These are phyloP conservation scores for Bassia scoparia DNA, from an alignment of 148 eudicot genomes.

Conservation along the genomic window DNA sequence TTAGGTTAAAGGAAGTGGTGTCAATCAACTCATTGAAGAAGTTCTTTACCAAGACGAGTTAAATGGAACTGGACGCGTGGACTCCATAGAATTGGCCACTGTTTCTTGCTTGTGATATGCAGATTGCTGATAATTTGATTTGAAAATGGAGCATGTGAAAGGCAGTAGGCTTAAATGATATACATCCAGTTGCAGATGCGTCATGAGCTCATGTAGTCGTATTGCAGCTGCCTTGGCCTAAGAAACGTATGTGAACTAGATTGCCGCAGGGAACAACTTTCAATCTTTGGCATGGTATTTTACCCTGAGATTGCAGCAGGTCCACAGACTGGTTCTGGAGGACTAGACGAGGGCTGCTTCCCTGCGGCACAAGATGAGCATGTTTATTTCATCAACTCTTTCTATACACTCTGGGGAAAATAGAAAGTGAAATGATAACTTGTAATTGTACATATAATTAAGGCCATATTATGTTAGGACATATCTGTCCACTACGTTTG, in stretches of 20 bases:
- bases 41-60: constrained; percentile 24
- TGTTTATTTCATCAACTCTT: background rate
- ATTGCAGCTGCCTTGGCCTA: background rate
- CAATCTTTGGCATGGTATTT: too few species aligned
- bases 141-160: background rate
- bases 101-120: background rate
- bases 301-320: background rate
- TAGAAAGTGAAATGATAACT: too few species aligned
- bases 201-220: constrained; percentile 6
- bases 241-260: background rate
- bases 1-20: constrained; percentile 50
- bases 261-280: too few species aligned
- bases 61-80: constrained; percentile 14
- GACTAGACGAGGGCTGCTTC: background rate
- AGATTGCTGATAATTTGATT: background rate
- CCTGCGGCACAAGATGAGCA: background rate
- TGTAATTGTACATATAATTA: background rate
- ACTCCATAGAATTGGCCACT: constrained; percentile 1
- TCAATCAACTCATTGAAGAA: constrained; percentile 46
- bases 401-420: background rate
- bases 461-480: too few species aligned
- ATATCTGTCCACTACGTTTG: too few species aligned
- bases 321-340: background rate
- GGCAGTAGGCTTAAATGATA: background rate
- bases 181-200: too few species aligned